These are phyloP conservation scores for Carex kokanica DNA, from an alignment of 176 grass and related monocot genomes.

Conservation along the genomic window DNA sequence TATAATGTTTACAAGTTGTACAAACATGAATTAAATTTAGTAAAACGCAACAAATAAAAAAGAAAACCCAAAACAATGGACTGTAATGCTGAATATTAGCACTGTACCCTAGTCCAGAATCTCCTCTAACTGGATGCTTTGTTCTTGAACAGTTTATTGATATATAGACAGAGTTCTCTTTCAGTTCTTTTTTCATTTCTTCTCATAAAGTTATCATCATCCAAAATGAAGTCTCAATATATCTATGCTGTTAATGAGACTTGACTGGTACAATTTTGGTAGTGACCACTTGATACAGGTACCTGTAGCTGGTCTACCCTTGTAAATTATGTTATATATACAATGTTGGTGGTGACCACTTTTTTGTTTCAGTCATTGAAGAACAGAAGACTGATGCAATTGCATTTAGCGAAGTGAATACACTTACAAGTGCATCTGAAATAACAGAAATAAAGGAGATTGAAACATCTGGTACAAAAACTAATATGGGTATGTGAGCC, in stretches of 20 bases:
- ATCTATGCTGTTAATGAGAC: background rate
- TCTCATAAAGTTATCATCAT: background rate
- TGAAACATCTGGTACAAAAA: background rate
- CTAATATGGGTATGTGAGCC: background rate
- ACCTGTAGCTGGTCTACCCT: background rate
- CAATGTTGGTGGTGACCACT: background rate
- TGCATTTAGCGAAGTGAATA: background rate
- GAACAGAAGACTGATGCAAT: background rate
- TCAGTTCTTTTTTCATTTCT: too few relatives aligned
- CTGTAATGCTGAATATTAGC: background rate
- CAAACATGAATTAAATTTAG: background rate
- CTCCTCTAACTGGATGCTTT: background rate
- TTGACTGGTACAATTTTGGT: background rate
- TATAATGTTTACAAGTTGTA: background rate
- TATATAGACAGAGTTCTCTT: too few relatives aligned
- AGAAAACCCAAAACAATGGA: background rate
- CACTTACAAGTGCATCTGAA: slow-evolving; percentile 12
- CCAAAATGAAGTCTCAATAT: background rate
- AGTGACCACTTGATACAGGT: background rate
- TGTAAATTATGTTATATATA: background rate
- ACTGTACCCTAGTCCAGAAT: background rate
- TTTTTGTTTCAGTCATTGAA: background rate
- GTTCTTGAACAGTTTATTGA: too few relatives aligned
- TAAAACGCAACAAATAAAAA: background rate
- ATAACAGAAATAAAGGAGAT: slow-evolving; percentile 17